A percentile compares a stretch with the other conserved stretches of the same genome.
phyloP scores from a whole-genome alignment of 2,329 filamentous ascomycete species.

The Nemania sp. region DNA sequence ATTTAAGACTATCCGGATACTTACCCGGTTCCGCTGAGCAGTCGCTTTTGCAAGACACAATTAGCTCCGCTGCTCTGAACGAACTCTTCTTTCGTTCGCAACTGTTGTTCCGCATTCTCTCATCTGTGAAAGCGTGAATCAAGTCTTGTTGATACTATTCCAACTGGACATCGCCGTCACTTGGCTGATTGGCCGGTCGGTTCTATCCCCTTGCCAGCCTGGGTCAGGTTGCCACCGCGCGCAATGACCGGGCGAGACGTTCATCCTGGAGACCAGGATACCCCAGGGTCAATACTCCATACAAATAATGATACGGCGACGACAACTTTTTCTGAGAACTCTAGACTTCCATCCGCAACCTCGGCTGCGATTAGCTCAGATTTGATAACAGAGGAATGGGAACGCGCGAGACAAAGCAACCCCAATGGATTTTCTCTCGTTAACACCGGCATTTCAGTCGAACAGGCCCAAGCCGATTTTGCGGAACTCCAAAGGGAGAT shows the following conservation, averaged over 20 bases:
- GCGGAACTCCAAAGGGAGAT: slow-evolving; percentile 66
- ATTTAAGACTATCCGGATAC: background rate
- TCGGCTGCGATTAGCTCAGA: slow-evolving; percentile 29
- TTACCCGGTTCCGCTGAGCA: background rate
- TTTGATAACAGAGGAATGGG: slow-evolving; percentile 44
- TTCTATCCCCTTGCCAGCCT: background rate
- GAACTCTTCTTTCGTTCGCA: background rate
- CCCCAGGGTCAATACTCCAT: slow-evolving; percentile 4
- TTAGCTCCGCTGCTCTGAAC: background rate
- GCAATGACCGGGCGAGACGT: slow-evolving; percentile 16
- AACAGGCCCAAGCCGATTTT: slow-evolving; percentile 71
- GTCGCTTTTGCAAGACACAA: background rate
- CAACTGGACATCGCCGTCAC: no score
- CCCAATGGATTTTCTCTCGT: slow-evolving; percentile 51
- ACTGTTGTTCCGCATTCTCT: background rate
- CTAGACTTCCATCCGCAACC: slow-evolving; percentile 29
- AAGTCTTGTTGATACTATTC: no score
- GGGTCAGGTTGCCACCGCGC: background rate
- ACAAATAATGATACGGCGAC: background rate
- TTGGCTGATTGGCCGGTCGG: background rate
- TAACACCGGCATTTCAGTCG: slow-evolving; percentile 61
- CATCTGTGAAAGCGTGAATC: background rate
- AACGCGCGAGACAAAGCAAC: slow-evolving; percentile 49
- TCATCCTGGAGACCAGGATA: background rate
- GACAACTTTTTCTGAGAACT: slow-evolving; percentile 17